These are phyloP conservation scores for Keqinozyma sinolaborantium DNA, from an alignment of 1,139 yeast species.

Conservation along the genomic window DNA sequence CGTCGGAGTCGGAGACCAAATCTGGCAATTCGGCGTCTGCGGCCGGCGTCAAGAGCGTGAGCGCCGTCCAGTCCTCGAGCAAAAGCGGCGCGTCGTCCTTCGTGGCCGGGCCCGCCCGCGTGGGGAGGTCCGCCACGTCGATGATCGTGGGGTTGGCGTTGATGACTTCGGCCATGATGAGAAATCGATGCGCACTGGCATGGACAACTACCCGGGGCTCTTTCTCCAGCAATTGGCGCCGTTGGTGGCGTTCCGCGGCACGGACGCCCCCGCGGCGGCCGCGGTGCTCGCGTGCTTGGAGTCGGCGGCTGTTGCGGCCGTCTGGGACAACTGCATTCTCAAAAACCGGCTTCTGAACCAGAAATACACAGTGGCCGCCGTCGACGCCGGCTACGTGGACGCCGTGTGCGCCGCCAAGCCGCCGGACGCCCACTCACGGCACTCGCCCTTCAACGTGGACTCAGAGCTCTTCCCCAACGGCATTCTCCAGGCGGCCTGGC, in stretches of 20 bases:
- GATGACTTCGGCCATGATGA: constrained; percentile 63
- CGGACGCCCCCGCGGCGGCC: background rate
- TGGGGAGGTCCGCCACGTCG: constrained; percentile 75
- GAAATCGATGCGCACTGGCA: constrained; percentile 5
- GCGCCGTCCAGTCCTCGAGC: constrained; percentile 14
- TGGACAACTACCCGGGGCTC: constrained; percentile 29
- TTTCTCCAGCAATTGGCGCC: constrained; percentile 35
- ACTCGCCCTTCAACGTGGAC: constrained; percentile 35
- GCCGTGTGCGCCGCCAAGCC: constrained; percentile 1
- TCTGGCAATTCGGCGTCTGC: constrained; percentile 17
- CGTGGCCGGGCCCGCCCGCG: constrained; percentile 38
- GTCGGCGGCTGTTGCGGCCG: constrained; percentile 16
- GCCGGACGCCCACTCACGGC: constrained; percentile 20
- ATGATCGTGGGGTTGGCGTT: constrained; percentile 90
- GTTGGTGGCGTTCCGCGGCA: constrained; percentile 12
- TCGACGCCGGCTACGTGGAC: constrained; percentile 1
- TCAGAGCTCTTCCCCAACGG: constrained; percentile 45
- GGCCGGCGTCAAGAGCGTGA: constrained; percentile 16
- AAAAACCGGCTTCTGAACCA: constrained; percentile 33
- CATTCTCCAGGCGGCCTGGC: constrained; percentile 33
- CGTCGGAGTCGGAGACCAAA: constrained; percentile 18
- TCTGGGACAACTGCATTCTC: constrained; percentile 42
- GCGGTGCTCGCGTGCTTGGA: constrained; percentile 8
- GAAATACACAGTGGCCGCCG: constrained; percentile 26
- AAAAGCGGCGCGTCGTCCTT: constrained; percentile 10